These are phyloP conservation scores for Colletotrichum simmondsii DNA, from an alignment of 2,329 filamentous ascomycete genomes.

Conservation along the genomic window DNA sequence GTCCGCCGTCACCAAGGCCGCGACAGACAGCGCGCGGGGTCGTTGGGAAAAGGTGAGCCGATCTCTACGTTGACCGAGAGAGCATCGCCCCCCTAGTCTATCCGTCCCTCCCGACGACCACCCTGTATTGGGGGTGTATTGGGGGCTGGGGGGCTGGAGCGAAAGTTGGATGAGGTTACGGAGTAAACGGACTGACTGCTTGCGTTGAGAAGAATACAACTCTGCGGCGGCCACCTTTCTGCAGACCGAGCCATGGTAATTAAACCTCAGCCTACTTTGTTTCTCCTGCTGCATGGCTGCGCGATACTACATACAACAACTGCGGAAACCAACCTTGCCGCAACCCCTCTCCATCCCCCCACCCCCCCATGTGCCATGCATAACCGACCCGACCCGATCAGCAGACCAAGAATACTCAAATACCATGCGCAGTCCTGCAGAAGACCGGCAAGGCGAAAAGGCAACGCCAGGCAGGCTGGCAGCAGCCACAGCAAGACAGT, in stretches of 20 bases:
- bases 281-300: too few relatives aligned
- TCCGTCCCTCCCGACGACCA: background rate
- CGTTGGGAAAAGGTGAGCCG: background rate
- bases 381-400: conserved; percentile 20
- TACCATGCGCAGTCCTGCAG: background rate
- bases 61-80: background rate
- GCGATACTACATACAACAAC: too few relatives aligned
- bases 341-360: background rate
- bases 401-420: background rate
- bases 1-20: background rate
- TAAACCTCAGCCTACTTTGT: background rate
- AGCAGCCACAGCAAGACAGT: background rate
- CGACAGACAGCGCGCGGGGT: background rate
- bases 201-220: background rate
- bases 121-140: background rate
- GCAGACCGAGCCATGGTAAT: background rate
- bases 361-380: conserved; percentile 3
- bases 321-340: too few relatives aligned
- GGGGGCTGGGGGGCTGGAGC: background rate
- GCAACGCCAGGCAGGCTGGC: too few relatives aligned
- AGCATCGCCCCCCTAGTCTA: background rate
- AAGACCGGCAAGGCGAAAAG: background rate
- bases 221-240: background rate
- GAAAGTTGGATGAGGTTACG: background rate
- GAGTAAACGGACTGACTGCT: background rate